Conservation (phyloP, 2,329 filamentous ascomycete species). For the Sporothrix brunneoviolacea region DNA sequence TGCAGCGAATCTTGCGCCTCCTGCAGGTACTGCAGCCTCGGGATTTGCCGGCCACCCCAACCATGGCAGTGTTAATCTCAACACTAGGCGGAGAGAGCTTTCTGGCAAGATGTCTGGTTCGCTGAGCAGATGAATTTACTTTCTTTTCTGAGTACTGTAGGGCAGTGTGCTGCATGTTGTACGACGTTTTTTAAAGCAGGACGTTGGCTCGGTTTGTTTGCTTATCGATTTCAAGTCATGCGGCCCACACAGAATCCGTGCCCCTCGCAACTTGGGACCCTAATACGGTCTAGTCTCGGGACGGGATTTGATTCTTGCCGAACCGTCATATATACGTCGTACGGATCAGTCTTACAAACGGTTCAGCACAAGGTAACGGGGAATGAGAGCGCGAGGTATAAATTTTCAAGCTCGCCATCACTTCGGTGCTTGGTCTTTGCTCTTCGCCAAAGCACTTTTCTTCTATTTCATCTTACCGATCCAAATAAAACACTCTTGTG, state of each 20-base stretch:
- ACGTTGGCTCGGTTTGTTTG: not conserved
- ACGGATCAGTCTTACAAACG: too few species aligned
- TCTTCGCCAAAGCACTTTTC: not conserved
- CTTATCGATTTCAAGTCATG: not conserved
- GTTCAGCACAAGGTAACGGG: not conserved
- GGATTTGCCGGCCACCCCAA: not conserved
- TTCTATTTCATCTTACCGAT: not conserved
- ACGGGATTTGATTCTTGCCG: not conserved
- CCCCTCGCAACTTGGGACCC: not conserved
- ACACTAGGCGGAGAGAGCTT: not conserved
- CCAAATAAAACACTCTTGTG: not conserved
- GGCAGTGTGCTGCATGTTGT: not conserved
- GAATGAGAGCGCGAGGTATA: too few species aligned
- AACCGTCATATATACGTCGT: not conserved
- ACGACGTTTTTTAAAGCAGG: not conserved
- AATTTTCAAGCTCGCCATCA: too few species aligned
- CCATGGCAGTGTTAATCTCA: not conserved
- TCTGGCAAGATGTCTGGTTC: not conserved
- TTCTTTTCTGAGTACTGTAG: not conserved
- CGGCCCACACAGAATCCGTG: not conserved
- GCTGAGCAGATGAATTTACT: not conserved
- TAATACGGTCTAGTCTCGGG: not conserved
- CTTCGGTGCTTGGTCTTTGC: too few species aligned
- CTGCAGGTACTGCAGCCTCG: not conserved
- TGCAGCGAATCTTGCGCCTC: not conserved